A percentile compares a stretch with the other conserved stretches of the same genome.
Conservation (phyloP, 2,329 filamentous ascomycete genomes). For the Myotisia sp. region DNA sequence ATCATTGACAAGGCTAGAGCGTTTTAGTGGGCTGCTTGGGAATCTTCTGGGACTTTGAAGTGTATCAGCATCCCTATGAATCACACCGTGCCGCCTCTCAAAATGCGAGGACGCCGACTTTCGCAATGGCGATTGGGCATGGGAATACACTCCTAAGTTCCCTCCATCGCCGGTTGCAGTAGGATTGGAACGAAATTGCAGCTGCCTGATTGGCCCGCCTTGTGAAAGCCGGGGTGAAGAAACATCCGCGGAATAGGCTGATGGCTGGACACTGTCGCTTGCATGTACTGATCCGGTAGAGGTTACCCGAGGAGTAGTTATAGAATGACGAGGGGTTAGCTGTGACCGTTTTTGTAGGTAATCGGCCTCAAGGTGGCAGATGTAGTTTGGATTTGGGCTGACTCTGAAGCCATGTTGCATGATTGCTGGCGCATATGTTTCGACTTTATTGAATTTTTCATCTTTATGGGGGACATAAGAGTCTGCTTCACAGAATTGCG, state of each 20-base stretch:
- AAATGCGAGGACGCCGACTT: slow-evolving; percentile 54
- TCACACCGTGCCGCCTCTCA: slow-evolving; percentile 28
- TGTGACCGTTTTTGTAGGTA: slow-evolving; percentile 25
- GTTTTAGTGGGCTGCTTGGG: slow-evolving; percentile 30
- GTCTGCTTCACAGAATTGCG: slow-evolving; percentile 49
- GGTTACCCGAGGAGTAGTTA: slow-evolving; percentile 11
- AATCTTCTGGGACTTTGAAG: slow-evolving; percentile 25
- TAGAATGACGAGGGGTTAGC: slow-evolving; percentile 29
- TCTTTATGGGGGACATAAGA: slow-evolving; percentile 26
- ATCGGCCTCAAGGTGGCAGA: slow-evolving; percentile 57
- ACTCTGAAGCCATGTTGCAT: slow-evolving; percentile 62
- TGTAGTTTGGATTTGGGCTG: slow-evolving; percentile 70
- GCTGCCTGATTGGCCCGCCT: slow-evolving; percentile 38
- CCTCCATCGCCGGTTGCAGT: slow-evolving; percentile 50
- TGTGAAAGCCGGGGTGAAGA: slow-evolving; percentile 18
- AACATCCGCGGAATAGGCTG: slow-evolving; percentile 32
- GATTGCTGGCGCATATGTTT: slow-evolving; percentile 47
- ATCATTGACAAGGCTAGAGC: slow-evolving; percentile 26
- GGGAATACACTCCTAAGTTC: slow-evolving; percentile 63
- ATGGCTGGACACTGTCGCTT: slow-evolving; percentile 24
- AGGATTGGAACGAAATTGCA: slow-evolving; percentile 39
- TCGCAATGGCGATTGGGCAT: slow-evolving; percentile 68
- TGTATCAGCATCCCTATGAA: slow-evolving; percentile 25
- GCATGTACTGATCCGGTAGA: slow-evolving; percentile 18
- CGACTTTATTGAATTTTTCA: slow-evolving; percentile 39